phyloP scores from a whole-genome alignment of 257 asterid species.

The Fraxinus pennsylvanica region DNA sequence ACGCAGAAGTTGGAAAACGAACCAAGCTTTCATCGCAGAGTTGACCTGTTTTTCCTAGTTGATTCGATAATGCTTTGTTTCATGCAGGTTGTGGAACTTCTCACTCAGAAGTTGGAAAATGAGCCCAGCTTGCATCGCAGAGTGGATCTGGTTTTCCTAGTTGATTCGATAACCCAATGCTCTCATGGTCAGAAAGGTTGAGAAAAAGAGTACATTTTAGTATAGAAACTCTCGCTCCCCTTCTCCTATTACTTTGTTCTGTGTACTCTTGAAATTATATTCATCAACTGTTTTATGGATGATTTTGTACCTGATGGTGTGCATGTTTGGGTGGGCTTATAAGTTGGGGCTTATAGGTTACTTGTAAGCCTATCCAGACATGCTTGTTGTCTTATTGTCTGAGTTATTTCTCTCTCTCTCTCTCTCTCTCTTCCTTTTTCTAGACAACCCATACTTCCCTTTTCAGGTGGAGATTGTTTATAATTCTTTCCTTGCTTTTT shows the following conservation, averaged over 20 bases:
- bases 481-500: background rate
- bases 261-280: conserved; percentile 15
- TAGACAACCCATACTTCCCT: background rate
- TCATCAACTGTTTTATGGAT: background rate
- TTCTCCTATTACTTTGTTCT: background rate
- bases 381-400: background rate
- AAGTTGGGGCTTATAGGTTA: background rate
- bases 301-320: background rate
- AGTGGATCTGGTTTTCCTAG: conserved; percentile 89
- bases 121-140: conserved; percentile 77
- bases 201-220: background rate
- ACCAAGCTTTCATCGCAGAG: conserved; percentile 73
- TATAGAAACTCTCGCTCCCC: background rate
- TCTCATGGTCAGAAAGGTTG: conserved; percentile 95
- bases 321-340: background rate
- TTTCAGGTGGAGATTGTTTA: background rate
- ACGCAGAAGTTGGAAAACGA: conserved; percentile 79
- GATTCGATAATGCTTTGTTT: conserved; percentile 97
- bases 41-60: conserved; percentile 87
- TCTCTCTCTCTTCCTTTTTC: background rate
- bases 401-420: background rate
- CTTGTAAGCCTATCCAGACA: background rate
- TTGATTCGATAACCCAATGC: conserved; percentile 96
- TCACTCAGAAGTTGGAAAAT: conserved; percentile 72
- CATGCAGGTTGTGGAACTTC: conserved; percentile 96